A percentile compares a stretch with the other conserved stretches of the same genome.
Evolutionary conservation across 73 alveolate species (phyloP).

Genomic region (Paramecium octaurelia): DNA sequence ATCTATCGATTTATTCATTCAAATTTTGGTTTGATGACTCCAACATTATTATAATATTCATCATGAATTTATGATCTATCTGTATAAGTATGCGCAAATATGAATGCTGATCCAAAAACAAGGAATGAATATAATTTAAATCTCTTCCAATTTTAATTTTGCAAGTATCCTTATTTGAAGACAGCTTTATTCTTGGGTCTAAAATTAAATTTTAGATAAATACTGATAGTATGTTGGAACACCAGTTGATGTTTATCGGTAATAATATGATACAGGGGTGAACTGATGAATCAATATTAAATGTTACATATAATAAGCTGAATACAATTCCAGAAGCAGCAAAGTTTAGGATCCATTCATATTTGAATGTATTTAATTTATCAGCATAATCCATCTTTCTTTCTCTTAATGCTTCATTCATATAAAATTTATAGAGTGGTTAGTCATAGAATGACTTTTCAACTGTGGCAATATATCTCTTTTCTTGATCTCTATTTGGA

Average conservation of each 20-base stretch:
- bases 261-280: slow-evolving; percentile 16
- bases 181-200: slow-evolving; percentile 12
- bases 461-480: background rate
- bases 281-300: background rate
- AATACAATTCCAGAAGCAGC: background rate
- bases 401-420: slow-evolving; percentile 48
- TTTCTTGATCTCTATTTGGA: slow-evolving; percentile 35
- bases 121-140: background rate
- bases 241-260: background rate
- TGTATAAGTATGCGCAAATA: background rate
- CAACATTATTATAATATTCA: slow-evolving; percentile 14
- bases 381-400: slow-evolving; percentile 45
- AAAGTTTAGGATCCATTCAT: slow-evolving; percentile 9
- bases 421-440: slow-evolving; percentile 41
- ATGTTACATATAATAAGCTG: background rate
- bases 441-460: slow-evolving; percentile 13
- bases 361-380: background rate
- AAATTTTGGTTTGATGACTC: slow-evolving; percentile 3
- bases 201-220: background rate
- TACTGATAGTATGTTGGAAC: background rate
- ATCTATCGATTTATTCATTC: slow-evolving; percentile 10
- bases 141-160: slow-evolving; percentile 5
- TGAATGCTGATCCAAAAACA: background rate
- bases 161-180: background rate
- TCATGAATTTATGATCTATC: slow-evolving; percentile 46